Conservation (phyloP, 2,329 filamentous ascomycete species). For the Periconia digitata region DNA sequence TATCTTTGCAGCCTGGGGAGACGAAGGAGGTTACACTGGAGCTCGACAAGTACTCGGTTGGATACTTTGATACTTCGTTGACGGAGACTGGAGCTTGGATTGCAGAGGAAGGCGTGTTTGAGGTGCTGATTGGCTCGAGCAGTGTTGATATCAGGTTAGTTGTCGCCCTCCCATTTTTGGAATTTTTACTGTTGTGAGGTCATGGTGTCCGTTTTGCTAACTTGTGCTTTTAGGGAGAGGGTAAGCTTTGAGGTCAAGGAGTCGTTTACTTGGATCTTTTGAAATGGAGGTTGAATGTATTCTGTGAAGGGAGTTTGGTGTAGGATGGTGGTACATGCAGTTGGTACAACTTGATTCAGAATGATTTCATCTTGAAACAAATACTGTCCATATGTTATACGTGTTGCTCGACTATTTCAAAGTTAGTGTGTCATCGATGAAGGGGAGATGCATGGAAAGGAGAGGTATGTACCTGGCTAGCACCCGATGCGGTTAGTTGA, state of each 20-base stretch:
- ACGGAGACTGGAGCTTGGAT: constrained; percentile 57
- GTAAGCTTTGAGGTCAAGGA: constrained; percentile 62
- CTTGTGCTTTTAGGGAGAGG: constrained; percentile 43
- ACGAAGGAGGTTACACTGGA: constrained; percentile 35
- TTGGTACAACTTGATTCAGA: no score
- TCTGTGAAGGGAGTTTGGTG: not conserved
- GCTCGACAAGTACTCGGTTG: constrained; percentile 52
- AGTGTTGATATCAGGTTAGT: constrained; percentile 65
- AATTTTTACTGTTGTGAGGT: no score
- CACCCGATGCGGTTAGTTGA: no score
- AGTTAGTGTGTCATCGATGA: no score
- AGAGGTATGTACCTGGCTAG: no score
- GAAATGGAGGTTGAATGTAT: constrained; percentile 14
- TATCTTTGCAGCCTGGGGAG: constrained; percentile 40
- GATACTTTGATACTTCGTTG: constrained; percentile 64
- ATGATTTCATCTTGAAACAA: no score
- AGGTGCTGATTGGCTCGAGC: constrained; percentile 63
- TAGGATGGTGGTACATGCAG: not conserved
- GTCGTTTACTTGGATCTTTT: constrained; percentile 68
- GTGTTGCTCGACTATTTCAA: no score
- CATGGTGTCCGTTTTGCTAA: not conserved
- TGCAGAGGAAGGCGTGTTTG: constrained; percentile 65
- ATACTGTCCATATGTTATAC: no score
- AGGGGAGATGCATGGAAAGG: no score
- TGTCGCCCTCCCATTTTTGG: not conserved